Percentiles rank a stretch among this genome's conserved stretches.
Evolutionary conservation across 2,329 filamentous ascomycete genomes (phyloP).

Genomic region (Trichoderma sp.): DNA sequence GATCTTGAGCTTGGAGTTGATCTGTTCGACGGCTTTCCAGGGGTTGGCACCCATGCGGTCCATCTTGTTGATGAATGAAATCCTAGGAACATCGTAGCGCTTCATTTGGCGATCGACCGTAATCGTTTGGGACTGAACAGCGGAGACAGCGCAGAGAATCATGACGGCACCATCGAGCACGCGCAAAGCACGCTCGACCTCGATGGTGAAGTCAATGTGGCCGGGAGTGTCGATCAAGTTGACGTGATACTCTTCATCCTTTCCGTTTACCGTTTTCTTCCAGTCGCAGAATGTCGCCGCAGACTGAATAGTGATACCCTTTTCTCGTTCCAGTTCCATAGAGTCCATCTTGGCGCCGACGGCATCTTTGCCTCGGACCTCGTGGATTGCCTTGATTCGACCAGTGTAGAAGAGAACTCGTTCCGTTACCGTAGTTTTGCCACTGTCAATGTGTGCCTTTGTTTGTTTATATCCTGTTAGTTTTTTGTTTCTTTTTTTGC

Average conservation of each 20-base stretch:
- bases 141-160: conserved; percentile 96
- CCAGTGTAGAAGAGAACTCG: conserved; percentile 98
- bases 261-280: conserved; percentile 80
- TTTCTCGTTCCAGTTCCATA: conserved; percentile 97
- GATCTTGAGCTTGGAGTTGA: conserved; percentile 93
- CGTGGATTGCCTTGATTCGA: conserved; percentile 94
- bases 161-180: conserved; percentile 97
- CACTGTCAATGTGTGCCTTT: conserved; percentile 95
- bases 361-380: conserved; percentile 90
- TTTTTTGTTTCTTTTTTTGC: neutral
- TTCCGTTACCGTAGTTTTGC: conserved; percentile 96
- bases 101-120: conserved; percentile 99
- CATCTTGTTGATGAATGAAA: conserved; percentile 99
- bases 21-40: conserved; percentile 96
- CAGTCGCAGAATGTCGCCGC: conserved; percentile 98
- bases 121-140: conserved; percentile 96
- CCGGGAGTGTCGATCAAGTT: conserved; percentile 98
- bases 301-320: conserved; percentile 98
- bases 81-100: conserved; percentile 91
- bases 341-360: conserved; percentile 99
- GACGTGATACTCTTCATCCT: conserved; percentile 92
- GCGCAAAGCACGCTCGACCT: conserved; percentile 92
- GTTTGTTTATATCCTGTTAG: neutral
- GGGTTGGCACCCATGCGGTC: conserved; percentile 98
- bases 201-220: conserved; percentile 99